A percentile compares a stretch with the other conserved stretches of the same genome.
phyloP scores from a whole-genome alignment of 108 stramenopile genomes.

The Epipyxis sp. region DNA sequence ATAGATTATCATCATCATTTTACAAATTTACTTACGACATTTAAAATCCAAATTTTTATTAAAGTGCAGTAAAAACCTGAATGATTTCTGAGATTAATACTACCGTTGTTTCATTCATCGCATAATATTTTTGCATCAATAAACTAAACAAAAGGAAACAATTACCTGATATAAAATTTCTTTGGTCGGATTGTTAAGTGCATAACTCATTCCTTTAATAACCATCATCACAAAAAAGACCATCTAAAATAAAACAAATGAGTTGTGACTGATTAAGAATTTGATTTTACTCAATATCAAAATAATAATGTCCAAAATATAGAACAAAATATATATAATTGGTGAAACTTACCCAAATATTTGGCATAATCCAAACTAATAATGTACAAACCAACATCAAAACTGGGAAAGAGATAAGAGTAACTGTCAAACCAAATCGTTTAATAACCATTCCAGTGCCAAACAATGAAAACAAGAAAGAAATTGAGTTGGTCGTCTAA shows the following conservation, averaged over 20 bases:
- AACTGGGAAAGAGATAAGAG: constrained; percentile 83
- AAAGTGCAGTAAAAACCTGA: too few species aligned
- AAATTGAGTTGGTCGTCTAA: constrained; percentile 87
- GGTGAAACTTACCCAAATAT: constrained; percentile 32
- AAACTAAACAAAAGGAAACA: too few species aligned
- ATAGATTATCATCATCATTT: too few species aligned
- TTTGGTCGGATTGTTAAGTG: constrained; percentile 94
- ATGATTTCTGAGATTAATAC: too few species aligned
- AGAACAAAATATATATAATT: constrained; percentile 12
- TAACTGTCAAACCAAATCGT: constrained; percentile 76
- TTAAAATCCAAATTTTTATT: too few species aligned
- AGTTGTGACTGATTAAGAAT: too few species aligned
- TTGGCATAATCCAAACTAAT: constrained; percentile 53
- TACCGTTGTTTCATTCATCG: too few species aligned
- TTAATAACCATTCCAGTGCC: constrained; percentile 93
- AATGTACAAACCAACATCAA: constrained; percentile 72
- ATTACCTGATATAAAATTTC: constrained; percentile 84
- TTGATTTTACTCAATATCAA: too few species aligned
- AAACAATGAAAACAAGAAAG: constrained; percentile 80
- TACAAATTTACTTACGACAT: too few species aligned
- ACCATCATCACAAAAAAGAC: constrained; percentile 93
- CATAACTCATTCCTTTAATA: constrained; percentile 88
- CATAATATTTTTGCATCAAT: too few species aligned
- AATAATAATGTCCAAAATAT: constrained; percentile 11
- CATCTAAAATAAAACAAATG: constrained; percentile 56